A percentile compares a stretch with the other conserved stretches of the same genome.
These are phyloP conservation scores for Lithospermum erythrorhizon DNA, from an alignment of 257 asterid species.

Conservation along the genomic window DNA sequence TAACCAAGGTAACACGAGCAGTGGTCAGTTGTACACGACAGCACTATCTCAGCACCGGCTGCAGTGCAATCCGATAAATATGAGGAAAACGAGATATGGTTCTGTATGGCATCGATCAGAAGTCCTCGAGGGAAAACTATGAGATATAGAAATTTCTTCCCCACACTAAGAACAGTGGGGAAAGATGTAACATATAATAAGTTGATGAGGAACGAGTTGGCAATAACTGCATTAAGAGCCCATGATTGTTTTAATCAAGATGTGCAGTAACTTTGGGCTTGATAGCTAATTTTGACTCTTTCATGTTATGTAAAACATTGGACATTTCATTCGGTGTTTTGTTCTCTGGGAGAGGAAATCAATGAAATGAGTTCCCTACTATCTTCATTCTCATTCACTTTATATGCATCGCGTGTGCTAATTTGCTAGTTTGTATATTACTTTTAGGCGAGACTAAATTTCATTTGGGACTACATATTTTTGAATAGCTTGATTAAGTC, in stretches of 20 bases:
- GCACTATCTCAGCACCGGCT: conserved; percentile 2
- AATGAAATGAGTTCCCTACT: background rate
- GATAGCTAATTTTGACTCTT: conserved; percentile 24
- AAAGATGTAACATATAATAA: conserved; percentile 38
- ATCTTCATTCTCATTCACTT: background rate
- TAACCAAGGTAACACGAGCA: conserved; percentile 5
- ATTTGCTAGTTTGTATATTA: no score
- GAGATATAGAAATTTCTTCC: conserved; percentile 2
- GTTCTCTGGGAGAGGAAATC: background rate
- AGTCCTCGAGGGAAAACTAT: background rate
- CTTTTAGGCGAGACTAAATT: no score
- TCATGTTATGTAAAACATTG: conserved; percentile 13
- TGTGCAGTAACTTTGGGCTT: conserved; percentile 26
- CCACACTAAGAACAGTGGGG: background rate
- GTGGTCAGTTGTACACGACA: conserved; percentile 1
- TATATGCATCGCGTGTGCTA: no score
- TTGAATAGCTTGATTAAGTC: no score
- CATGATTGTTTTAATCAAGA: conserved; percentile 13
- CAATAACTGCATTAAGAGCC: conserved; percentile 15
- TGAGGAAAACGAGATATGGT: conserved; percentile 1
- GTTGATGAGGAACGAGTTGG: conserved; percentile 16
- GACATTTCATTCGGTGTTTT: conserved; percentile 1
- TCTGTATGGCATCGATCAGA: conserved; percentile 1
- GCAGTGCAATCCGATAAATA: conserved; percentile 1
- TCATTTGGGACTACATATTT: no score